Evolutionary conservation across 495 filamentous ascomycete species (phyloP).

Genomic region (Trichoderma erinaceum): DNA sequence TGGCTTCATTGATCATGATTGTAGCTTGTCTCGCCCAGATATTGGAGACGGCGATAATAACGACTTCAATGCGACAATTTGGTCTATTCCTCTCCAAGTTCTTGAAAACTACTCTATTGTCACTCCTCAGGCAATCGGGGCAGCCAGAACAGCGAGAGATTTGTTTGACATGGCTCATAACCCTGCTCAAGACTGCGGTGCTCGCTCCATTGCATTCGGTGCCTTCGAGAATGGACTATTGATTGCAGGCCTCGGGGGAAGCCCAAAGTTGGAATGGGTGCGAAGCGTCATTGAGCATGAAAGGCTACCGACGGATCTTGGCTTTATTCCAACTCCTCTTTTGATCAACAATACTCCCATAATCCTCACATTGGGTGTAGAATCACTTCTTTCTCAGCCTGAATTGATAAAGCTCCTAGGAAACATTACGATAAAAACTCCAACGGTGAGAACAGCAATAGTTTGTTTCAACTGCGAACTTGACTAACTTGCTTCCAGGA

Average conservation of each 20-base stretch:
- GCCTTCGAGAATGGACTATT: not conserved
- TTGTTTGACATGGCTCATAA: conserved; percentile 1
- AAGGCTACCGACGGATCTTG: conserved; percentile 2
- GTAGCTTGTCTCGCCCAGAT: conserved; percentile 22
- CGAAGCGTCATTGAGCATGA: not conserved
- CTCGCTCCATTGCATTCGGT: not conserved
- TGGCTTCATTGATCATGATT: conserved; percentile 22
- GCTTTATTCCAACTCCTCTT: not conserved
- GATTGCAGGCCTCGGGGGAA: not conserved
- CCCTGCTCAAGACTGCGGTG: not conserved
- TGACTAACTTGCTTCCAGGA: not conserved
- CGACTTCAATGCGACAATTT: conserved; percentile 25
- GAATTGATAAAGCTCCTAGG: not conserved
- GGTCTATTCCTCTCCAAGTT: conserved; percentile 1
- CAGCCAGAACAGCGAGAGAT: not conserved
- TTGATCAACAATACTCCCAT: not conserved
- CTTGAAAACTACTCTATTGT: not conserved
- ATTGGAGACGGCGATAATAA: conserved; percentile 22
- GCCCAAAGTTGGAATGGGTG: not conserved
- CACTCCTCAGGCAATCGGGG: not conserved
- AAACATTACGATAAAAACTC: not conserved
- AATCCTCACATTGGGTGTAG: not conserved
- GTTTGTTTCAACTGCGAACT: not conserved
- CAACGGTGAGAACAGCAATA: not conserved
- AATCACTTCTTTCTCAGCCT: not conserved